Conservation (phyloP, 2,329 filamentous ascomycete genomes). For the Xenosphaeropsis pyriputrescens region DNA sequence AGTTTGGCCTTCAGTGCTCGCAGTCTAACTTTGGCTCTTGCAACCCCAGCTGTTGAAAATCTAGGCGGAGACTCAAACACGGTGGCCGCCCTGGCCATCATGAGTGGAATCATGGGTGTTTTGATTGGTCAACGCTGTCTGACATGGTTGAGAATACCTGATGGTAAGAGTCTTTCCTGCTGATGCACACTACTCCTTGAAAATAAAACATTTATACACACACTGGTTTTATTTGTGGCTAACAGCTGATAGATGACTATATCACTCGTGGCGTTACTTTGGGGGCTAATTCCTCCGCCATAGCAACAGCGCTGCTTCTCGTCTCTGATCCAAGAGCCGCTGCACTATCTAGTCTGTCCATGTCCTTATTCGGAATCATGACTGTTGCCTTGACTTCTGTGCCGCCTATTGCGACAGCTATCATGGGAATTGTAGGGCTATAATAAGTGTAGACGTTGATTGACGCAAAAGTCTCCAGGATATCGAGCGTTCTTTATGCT, state of each 20-base stretch:
- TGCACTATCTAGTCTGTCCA: constrained; percentile 41
- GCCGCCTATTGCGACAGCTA: constrained; percentile 31
- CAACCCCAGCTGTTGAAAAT: constrained; percentile 38
- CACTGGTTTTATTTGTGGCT: neutral
- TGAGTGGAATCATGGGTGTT: constrained; percentile 43
- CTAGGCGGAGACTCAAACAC: constrained; percentile 40
- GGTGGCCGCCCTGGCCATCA: constrained; percentile 39
- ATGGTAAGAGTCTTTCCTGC: constrained; percentile 22
- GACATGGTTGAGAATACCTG: constrained; percentile 32
- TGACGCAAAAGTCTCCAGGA: no score
- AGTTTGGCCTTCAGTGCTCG: constrained; percentile 39
- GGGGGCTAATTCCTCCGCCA: constrained; percentile 44
- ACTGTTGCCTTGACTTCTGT: constrained; percentile 43
- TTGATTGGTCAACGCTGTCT: constrained; percentile 36
- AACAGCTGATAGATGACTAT: constrained; percentile 34
- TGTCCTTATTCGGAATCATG: constrained; percentile 45
- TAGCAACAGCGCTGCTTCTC: constrained; percentile 41
- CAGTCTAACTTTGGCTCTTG: constrained; percentile 44
- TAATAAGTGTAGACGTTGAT: constrained; percentile 4
- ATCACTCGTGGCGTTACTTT: constrained; percentile 46
- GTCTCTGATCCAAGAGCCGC: constrained; percentile 41
- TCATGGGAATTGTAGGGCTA: constrained; percentile 31
- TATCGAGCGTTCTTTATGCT: no score
- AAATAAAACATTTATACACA: no score
- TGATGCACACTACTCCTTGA: neutral